Percentiles rank a stretch among this genome's conserved stretches.
Conservation (phyloP, 169 alveolate species). For the Eimeria zaria region DNA sequence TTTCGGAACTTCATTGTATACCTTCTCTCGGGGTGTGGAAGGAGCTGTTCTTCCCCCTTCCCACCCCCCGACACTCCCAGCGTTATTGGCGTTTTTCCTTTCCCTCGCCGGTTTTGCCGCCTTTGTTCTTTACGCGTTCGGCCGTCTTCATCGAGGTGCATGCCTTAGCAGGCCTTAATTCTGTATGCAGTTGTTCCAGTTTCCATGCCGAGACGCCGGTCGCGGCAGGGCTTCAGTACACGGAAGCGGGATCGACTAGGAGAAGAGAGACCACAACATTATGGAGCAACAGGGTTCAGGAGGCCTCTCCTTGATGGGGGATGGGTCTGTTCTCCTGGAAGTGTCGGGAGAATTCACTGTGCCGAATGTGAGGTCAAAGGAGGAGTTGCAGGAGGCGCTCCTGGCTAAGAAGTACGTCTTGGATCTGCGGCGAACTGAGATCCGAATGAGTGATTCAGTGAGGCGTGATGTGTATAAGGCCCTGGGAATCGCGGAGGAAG, state of each 20-base stretch:
- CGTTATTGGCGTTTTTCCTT: no score
- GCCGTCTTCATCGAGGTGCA: not conserved
- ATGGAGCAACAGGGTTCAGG: not conserved
- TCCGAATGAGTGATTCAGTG: constrained; percentile 50
- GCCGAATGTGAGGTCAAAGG: constrained; percentile 35
- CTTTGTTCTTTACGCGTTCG: not conserved
- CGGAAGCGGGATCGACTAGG: not conserved
- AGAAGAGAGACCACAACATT: not conserved
- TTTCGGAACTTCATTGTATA: not conserved
- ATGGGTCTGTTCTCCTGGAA: constrained; percentile 42
- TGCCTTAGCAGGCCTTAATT: not conserved
- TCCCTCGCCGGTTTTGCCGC: not conserved
- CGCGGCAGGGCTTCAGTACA: not conserved
- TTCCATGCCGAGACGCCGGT: not conserved
- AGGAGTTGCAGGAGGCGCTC: constrained; percentile 26
- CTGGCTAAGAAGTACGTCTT: not conserved
- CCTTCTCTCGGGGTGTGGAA: not conserved
- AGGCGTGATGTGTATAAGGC: constrained; percentile 41
- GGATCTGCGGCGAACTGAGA: constrained; percentile 35
- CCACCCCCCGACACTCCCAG: no score
- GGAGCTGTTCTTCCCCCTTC: not conserved
- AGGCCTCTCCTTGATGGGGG: constrained; percentile 11
- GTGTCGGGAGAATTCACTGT: constrained; percentile 51
- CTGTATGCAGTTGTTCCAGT: not conserved
- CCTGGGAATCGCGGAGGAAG: constrained; percentile 1